phyloP scores from a whole-genome alignment of 208 protist species.

The Trypanosoma platydactyli region DNA sequence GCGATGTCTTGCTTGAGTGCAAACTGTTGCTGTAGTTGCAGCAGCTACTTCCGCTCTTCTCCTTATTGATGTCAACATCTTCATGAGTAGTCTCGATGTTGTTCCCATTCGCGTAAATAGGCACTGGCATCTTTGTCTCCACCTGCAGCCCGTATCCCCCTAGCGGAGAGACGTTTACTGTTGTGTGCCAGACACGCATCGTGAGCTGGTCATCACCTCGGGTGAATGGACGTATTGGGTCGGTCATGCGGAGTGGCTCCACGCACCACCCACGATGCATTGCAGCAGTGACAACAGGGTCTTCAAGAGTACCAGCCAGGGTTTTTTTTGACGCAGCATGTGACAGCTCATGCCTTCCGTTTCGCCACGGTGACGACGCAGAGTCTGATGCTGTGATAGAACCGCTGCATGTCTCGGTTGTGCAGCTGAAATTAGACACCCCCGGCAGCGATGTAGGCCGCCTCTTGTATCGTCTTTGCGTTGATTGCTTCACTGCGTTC shows the following conservation, averaged over 20 bases:
- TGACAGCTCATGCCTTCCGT: neutral
- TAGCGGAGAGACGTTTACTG: slow-evolving; percentile 21
- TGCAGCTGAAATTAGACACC: too few relatives aligned
- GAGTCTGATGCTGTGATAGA: neutral
- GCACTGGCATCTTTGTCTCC: slow-evolving; percentile 21
- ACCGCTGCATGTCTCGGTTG: neutral
- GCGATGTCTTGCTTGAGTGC: neutral
- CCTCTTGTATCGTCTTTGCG: slow-evolving; percentile 8
- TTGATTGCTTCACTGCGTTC: slow-evolving; percentile 27
- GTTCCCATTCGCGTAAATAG: slow-evolving; percentile 13
- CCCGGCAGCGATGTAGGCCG: neutral
- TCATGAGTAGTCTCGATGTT: too few relatives aligned
- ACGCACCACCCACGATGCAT: slow-evolving; percentile 57
- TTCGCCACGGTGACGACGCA: too few relatives aligned
- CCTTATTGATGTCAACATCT: neutral
- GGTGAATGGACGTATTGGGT: slow-evolving; percentile 33
- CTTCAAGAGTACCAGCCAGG: neutral
- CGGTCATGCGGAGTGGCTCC: slow-evolving; percentile 33
- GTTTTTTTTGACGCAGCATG: neutral
- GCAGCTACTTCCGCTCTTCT: neutral
- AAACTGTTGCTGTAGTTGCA: neutral
- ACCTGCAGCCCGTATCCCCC: slow-evolving; percentile 20
- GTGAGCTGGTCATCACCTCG: slow-evolving; percentile 8
- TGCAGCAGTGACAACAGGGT: slow-evolving; percentile 5
- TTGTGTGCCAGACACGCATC: slow-evolving; percentile 31